Evolutionary conservation across 768 basidiomycete genomes (phyloP), one percentile per base, ranked within the genome.

Genomic region (Phallus indusiatus): DNA sequence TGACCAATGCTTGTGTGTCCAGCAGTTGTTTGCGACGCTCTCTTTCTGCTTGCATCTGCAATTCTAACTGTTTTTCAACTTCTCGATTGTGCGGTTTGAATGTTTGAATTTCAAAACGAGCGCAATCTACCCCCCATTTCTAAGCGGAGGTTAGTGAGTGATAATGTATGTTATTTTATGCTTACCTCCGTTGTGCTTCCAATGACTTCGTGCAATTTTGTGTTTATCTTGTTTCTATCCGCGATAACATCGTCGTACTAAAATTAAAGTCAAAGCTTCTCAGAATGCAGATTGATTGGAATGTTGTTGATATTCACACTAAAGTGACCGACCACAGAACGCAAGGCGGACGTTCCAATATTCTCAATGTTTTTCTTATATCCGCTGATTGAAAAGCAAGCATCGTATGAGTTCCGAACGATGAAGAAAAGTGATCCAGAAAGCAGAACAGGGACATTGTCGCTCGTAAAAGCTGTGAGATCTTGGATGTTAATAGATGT

Each of bases 21-120:
- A 82, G 69, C 14, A 81, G 71, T 60, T 81, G 79, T 63, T 81
- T 82, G 34, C 81, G 71, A 18, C 81, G 65, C 61, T 81, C 79
- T 34, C 81, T 67, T 62, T 82, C 81, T 0, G 80, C 81, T 65
- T 81, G 79, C 80, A 81, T 81, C 65, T 81, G 79, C 11, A 82
- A 72, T 61, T 82, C 81, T 1, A 82, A 74, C 75, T 82, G 81
- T 52, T 78, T 78, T 72, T 82, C 81, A 21, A 82, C 79, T 63
- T 81, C 80, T n/a, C 79, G 74, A 56, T 82, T 82, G 3, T 78
- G 77, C 1, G 81, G 81, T 61, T 81, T 76, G 74, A 82, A 82
- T 0, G 75, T 76, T 63, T 82, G 81, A n/a, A 81, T 72, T 63
- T 82, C 81, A 63, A 81, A 82, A 60, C 79, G 69, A 7, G 80